These are phyloP conservation scores for Hypoxylon sp. DNA, from an alignment of 2,329 filamentous ascomycete species.

Conservation along the genomic window DNA sequence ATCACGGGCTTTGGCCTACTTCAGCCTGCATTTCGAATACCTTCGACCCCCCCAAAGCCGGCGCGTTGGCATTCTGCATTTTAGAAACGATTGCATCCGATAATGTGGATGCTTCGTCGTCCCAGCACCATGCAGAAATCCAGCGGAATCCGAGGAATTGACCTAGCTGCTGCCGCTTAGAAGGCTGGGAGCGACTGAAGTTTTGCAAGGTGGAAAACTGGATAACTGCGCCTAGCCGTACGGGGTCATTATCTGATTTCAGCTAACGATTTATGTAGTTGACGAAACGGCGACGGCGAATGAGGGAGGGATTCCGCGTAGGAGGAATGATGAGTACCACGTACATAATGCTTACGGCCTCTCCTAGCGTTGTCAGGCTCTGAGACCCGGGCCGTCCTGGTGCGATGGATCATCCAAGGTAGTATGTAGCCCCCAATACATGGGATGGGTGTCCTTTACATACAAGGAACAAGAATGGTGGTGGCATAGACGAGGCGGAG, in stretches of 20 bases:
- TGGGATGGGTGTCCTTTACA: constrained; percentile 13
- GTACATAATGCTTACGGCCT: constrained; percentile 42
- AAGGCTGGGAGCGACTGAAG: constrained; percentile 16
- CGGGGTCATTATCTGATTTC: constrained; percentile 28
- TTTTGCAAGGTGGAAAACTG: constrained; percentile 35
- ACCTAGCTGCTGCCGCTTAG: constrained; percentile 23
- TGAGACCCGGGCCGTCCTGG: constrained; percentile 41
- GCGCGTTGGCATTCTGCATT: constrained; percentile 31
- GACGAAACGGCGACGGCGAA: constrained; percentile 37
- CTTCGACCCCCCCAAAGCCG: constrained; percentile 11
- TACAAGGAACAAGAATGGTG: constrained; percentile 11
- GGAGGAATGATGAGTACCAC: constrained; percentile 39
- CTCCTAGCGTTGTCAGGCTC: constrained; percentile 34
- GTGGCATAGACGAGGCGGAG: constrained; percentile 41
- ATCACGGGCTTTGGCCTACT: constrained; percentile 9
- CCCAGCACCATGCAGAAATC: constrained; percentile 38
- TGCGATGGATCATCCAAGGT: constrained; percentile 34
- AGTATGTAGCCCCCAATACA: constrained; percentile 28
- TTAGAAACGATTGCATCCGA: constrained; percentile 41
- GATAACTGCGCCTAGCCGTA: constrained; percentile 43
- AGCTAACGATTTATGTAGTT: constrained; percentile 30
- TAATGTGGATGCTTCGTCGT: constrained; percentile 40
- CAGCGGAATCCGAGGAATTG: constrained; percentile 29
- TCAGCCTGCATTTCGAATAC: constrained; percentile 28
- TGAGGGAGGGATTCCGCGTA: constrained; percentile 18